Percentiles rank a stretch among this genome's conserved stretches.
These are phyloP conservation scores for Cercospora janseana DNA, from an alignment of 2,329 filamentous ascomycete species.

Conservation along the genomic window DNA sequence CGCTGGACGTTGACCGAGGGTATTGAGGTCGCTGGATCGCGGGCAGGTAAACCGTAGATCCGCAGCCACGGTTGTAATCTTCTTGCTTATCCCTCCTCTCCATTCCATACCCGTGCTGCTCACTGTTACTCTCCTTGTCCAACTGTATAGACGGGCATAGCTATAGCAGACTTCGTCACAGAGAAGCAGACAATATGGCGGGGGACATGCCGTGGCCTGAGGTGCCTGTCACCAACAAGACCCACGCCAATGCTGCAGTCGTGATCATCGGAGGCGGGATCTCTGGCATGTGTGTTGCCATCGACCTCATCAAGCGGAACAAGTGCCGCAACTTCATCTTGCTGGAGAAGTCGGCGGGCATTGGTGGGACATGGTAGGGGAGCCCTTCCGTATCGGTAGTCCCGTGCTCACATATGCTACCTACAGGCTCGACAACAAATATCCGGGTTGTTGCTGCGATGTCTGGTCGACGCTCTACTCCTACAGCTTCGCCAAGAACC, in stretches of 20 bases:
- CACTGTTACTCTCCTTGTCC: too few species aligned
- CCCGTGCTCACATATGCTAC: not conserved
- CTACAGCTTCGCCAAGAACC: constrained; percentile 61
- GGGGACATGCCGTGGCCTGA: constrained; percentile 47
- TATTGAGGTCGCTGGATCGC: not conserved
- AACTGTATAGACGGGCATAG: too few species aligned
- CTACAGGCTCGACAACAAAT: constrained; percentile 51
- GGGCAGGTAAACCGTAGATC: constrained; percentile 2
- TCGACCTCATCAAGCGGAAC: constrained; percentile 55
- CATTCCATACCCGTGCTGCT: not conserved
- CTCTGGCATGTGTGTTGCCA: constrained; percentile 55
- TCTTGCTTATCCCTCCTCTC: not conserved
- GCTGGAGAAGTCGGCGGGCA: constrained; percentile 54
- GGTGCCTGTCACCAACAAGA: constrained; percentile 49
- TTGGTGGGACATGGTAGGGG: constrained; percentile 53
- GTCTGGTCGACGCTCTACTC: constrained; percentile 58
- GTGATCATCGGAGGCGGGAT: constrained; percentile 55
- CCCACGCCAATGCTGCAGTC: constrained; percentile 54
- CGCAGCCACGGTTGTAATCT: not conserved
- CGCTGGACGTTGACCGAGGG: constrained; percentile 5
- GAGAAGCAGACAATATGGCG: constrained; percentile 35
- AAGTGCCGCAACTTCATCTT: constrained; percentile 57
- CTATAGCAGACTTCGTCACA: not conserved
- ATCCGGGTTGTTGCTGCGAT: constrained; percentile 47
- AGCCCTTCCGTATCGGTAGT: not conserved